A percentile compares a stretch with the other conserved stretches of the same genome.
Conservation (phyloP, 352 stramenopile species). For the Poterioochromonas sp. region DNA sequence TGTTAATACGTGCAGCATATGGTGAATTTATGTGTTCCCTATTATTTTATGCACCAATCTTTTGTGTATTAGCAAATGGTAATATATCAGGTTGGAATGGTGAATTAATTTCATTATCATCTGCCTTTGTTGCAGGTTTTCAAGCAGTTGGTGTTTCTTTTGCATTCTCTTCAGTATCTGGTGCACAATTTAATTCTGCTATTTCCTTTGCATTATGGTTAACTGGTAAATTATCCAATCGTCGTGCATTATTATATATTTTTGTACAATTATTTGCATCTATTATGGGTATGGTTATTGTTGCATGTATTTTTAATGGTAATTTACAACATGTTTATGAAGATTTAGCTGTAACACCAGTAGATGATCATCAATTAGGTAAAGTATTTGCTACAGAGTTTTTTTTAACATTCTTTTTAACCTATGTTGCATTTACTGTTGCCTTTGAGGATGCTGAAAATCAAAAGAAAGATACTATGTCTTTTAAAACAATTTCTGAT, state of each 20-base stretch:
- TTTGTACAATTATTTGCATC: conserved; percentile 22
- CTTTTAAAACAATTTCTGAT: conserved; percentile 18
- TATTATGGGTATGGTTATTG: neutral
- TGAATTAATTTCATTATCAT: neutral
- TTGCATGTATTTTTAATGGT: conserved; percentile 6
- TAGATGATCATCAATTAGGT: neutral
- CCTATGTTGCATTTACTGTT: conserved; percentile 31
- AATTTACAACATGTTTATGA: neutral
- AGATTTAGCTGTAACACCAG: neutral
- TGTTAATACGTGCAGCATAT: neutral
- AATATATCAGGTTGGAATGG: neutral
- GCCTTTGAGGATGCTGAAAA: conserved; percentile 30
- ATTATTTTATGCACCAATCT: neutral
- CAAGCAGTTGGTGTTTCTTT: conserved; percentile 20
- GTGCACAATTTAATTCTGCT: conserved; percentile 16
- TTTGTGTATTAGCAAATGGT: neutral
- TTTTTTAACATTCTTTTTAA: conserved; percentile 27
- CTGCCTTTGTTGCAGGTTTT: neutral
- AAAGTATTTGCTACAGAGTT: conserved; percentile 28
- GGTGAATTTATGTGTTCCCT: conserved; percentile 15
- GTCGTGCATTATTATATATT: conserved; percentile 2
- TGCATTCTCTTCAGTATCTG: conserved; percentile 19
- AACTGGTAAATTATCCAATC: conserved; percentile 12
- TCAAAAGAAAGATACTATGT: conserved; percentile 18
- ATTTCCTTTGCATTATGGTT: conserved; percentile 29